Evolutionary conservation across 1,284 basidiomycete species (phyloP), one percentile per base, ranked within the genome.

Genomic region (Paramarasmius palmivorus): DNA sequence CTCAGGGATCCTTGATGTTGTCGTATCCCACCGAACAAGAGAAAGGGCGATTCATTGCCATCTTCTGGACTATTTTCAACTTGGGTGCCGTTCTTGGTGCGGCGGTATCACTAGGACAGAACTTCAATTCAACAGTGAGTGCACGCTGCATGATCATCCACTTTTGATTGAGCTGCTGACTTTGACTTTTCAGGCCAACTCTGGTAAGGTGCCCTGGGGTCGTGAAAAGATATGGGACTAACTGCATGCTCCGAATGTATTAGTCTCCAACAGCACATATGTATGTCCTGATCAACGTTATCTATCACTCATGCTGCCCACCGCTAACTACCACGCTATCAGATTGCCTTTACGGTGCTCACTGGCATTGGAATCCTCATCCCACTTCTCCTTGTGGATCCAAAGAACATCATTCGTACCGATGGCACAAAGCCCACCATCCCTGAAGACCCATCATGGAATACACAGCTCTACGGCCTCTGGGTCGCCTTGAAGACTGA

Each of bases 1-100:
- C 89, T 1, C 92, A 94, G 64, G 92, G 92, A 17, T 84, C 84
- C 4, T 73, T 93, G 57, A 93, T 93, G 86, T 74, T 95, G 63
- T 79, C 88, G 1, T 95, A 93, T 67, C 87, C 90, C 0, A 91
- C 85, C 37, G 86, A 88, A 65, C 63, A 71, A 59, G 79, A 92
- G 66, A 95, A 95, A 68, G 92, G 92, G 14, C 74, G 73, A 52
- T 90, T 80, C 66, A 92, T 95, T 57, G 85, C 82, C 19, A 75
- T 89, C 42, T 88, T 92, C 68, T 92, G 89, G 90, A 64, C 75
- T 40, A 85, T 90, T 55, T 90, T 90, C 75, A 90, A 91, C 57
- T 57, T 87, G 41, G 85, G 89, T 23, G 86, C 79, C 51, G 84
- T 88, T 12, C 78, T 90, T 29, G 89, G 89, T 6, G 77, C 82